Percentiles rank a stretch among this genome's conserved stretches.
These are phyloP conservation scores for Eucalyptus polyanthemos DNA, from an alignment of 345 rosid genomes.

Conservation along the genomic window DNA sequence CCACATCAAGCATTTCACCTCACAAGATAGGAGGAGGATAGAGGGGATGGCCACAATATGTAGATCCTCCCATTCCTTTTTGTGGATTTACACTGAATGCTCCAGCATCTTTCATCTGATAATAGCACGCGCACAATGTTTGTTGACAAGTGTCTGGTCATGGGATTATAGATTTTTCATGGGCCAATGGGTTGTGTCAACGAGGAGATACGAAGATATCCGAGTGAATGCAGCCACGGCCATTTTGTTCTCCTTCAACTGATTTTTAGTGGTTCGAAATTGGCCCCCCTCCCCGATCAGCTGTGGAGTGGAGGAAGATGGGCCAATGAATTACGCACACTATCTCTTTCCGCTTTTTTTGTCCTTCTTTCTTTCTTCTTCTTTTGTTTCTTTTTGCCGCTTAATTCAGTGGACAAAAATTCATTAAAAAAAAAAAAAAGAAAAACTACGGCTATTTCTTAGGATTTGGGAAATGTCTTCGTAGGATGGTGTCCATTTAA, in stretches of 20 bases:
- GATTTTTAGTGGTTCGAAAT: background rate
- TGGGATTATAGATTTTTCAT: background rate
- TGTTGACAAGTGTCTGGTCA: background rate
- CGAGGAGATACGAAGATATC: background rate
- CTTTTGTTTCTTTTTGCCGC: background rate
- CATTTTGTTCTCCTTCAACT: too few species aligned
- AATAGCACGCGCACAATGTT: background rate
- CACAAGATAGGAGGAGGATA: background rate
- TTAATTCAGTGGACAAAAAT: background rate
- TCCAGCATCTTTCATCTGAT: background rate
- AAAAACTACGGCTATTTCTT: background rate
- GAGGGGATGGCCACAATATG: background rate
- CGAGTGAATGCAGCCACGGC: background rate
- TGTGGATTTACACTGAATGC: background rate
- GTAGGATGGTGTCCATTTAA: background rate
- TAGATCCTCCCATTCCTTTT: background rate
- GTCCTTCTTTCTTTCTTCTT: background rate
- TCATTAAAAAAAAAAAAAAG: fast-evolving
- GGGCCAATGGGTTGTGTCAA: background rate
- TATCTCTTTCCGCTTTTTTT: background rate
- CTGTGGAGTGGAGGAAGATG: background rate
- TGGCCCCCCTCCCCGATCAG: background rate
- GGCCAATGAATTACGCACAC: background rate
- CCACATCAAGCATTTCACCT: background rate
- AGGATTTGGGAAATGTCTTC: background rate